phyloP scores from a whole-genome alignment of 2,329 filamentous ascomycete species.

The Exophiala lecanii-corni region DNA sequence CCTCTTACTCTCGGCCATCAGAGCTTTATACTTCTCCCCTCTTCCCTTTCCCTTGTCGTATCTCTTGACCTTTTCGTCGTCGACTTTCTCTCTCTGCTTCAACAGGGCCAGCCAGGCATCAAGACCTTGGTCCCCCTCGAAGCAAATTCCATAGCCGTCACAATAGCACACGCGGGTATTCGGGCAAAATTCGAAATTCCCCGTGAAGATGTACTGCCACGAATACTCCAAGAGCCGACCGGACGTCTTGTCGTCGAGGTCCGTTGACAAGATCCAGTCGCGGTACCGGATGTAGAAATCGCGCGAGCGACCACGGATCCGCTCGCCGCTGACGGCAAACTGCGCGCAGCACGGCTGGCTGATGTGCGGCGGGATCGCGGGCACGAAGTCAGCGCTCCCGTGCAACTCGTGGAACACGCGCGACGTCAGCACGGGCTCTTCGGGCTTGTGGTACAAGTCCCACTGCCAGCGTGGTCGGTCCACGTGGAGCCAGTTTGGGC shows the following conservation, averaged over 20 bases:
- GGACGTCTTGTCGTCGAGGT: conserved; percentile 51
- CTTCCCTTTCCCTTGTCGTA: conserved; percentile 28
- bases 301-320: conserved; percentile 52
- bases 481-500: conserved; percentile 53
- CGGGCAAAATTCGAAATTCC: conserved; percentile 41
- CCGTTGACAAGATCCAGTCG: conserved; percentile 57
- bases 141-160: conserved; percentile 60
- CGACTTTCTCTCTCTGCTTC: conserved; percentile 37
- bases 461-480: conserved; percentile 35
- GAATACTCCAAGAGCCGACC: conserved; percentile 61
- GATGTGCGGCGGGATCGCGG: conserved; percentile 38
- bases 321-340: conserved; percentile 56
- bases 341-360: conserved; percentile 62
- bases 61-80: conserved; percentile 39
- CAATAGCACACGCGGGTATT: conserved; percentile 57
- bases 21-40: conserved; percentile 32
- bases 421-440: conserved; percentile 42
- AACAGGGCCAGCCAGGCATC: conserved; percentile 44
- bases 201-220: conserved; percentile 60
- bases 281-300: conserved; percentile 55
- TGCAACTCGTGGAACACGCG: conserved; percentile 43
- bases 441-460: conserved; percentile 40
- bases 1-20: conserved; percentile 41
- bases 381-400: conserved; percentile 32
- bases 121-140: conserved; percentile 48